Conservation (phyloP, 73 alveolate genomes). For the Paramecium pentaurelia region DNA sequence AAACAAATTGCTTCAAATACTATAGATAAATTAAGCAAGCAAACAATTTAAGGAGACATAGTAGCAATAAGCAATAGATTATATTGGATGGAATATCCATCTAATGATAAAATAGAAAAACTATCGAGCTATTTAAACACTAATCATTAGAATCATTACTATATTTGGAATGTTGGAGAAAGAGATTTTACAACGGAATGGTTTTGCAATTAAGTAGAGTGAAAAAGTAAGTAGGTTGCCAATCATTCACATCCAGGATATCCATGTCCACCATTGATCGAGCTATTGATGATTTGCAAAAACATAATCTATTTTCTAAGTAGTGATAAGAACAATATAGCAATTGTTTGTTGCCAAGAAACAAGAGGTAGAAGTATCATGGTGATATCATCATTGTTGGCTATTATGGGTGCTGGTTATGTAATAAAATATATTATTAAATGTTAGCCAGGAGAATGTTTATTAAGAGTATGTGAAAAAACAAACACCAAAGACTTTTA, state of each 20-base stretch:
- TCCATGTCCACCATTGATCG: constrained; percentile 48
- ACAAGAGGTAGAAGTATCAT: constrained; percentile 42
- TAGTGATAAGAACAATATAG: constrained; percentile 1
- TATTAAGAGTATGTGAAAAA: constrained; percentile 8
- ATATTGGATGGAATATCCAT: constrained; percentile 44
- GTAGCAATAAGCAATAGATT: constrained; percentile 18
- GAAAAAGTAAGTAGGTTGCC: constrained; percentile 33
- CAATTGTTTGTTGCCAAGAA: constrained; percentile 25
- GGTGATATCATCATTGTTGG: neutral
- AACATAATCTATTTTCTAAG: neutral
- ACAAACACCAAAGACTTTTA: constrained; percentile 14
- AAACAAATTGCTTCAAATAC: neutral
- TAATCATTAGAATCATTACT: constrained; percentile 1
- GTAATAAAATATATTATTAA: neutral
- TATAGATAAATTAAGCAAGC: neutral
- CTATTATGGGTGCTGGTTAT: constrained; percentile 42
- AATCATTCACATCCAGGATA: constrained; percentile 51
- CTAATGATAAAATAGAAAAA: constrained; percentile 14
- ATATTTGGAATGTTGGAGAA: constrained; percentile 50
- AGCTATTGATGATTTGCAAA: constrained; percentile 10
- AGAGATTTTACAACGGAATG: constrained; percentile 35
- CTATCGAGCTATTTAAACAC: constrained; percentile 15
- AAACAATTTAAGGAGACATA: neutral
- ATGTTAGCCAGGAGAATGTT: constrained; percentile 35
- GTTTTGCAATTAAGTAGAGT: constrained; percentile 34